Percentiles rank a stretch among this genome's conserved stretches.
These are phyloP conservation scores for Vaccinium darrowii DNA, from an alignment of 148 eudicot species.

Conservation along the genomic window DNA sequence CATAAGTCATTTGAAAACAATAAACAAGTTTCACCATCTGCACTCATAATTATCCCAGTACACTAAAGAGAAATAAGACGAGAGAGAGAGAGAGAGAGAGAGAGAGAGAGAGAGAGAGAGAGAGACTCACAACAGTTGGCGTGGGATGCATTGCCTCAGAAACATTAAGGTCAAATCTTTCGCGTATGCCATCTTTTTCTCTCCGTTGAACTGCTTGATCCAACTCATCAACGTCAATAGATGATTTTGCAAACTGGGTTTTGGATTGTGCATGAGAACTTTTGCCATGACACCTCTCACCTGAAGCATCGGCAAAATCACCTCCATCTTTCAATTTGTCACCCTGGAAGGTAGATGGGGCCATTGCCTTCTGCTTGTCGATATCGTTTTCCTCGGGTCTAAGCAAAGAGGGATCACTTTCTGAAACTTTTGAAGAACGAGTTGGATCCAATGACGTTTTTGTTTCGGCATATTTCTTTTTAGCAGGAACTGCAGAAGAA, in stretches of 20 bases:
- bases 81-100: conserved; percentile 10
- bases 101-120: conserved; percentile 3
- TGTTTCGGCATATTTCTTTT: conserved; percentile 45
- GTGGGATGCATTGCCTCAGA: conserved; percentile 54
- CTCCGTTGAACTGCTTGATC: conserved; percentile 45
- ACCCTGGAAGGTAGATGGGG: conserved; percentile 36
- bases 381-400: conserved; percentile 30
- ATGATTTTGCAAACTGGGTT: conserved; percentile 37
- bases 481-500: conserved; percentile 39
- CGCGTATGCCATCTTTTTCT: conserved; percentile 58
- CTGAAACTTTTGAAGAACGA: conserved; percentile 37
- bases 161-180: conserved; percentile 59
- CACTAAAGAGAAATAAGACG: not conserved
- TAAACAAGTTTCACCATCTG: not conserved
- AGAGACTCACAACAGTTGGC: conserved; percentile 57
- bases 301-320: conserved; percentile 35
- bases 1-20: not conserved
- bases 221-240: conserved; percentile 33
- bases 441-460: conserved; percentile 32
- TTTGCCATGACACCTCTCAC: conserved; percentile 42
- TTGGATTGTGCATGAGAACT: conserved; percentile 39
- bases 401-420: conserved; percentile 35
- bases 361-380: conserved; percentile 41
- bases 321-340: conserved; percentile 52
- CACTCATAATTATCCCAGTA: not conserved